phyloP scores from a whole-genome alignment of 2,329 filamentous ascomycete species.

The Sporothrix variecibatus region DNA sequence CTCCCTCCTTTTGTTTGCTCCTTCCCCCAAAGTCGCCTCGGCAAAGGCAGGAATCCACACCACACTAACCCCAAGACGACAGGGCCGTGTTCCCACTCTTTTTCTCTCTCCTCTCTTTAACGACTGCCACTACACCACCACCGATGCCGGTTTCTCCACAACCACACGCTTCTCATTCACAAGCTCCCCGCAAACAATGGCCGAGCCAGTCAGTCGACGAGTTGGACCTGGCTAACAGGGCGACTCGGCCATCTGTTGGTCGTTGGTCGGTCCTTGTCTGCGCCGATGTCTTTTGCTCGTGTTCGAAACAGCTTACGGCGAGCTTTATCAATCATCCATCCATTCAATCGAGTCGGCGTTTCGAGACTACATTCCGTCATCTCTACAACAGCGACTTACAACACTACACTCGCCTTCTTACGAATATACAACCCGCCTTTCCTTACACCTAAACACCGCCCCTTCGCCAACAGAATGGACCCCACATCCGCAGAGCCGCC shows the following conservation, averaged over 20 bases:
- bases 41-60: neutral
- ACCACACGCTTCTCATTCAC: neutral
- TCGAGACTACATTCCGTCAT: neutral
- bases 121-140: neutral
- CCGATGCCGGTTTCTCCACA: slow-evolving; percentile 14
- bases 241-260: neutral
- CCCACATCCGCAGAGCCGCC: slow-evolving; percentile 21
- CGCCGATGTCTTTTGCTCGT: neutral
- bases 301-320: neutral
- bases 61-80: neutral
- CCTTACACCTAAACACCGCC: neutral
- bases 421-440: neutral
- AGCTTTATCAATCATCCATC: neutral
- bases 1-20: neutral
- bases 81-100: neutral
- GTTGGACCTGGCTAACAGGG: neutral
- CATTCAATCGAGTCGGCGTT: neutral
- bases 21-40: neutral
- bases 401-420: neutral
- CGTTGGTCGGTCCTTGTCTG: neutral
- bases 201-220: neutral
- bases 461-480: neutral
- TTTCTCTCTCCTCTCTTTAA: neutral
- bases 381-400: neutral
- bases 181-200: slow-evolving; percentile 13